phyloP scores from a whole-genome alignment of 306 rosid genomes.

The Malus sylvestris region DNA sequence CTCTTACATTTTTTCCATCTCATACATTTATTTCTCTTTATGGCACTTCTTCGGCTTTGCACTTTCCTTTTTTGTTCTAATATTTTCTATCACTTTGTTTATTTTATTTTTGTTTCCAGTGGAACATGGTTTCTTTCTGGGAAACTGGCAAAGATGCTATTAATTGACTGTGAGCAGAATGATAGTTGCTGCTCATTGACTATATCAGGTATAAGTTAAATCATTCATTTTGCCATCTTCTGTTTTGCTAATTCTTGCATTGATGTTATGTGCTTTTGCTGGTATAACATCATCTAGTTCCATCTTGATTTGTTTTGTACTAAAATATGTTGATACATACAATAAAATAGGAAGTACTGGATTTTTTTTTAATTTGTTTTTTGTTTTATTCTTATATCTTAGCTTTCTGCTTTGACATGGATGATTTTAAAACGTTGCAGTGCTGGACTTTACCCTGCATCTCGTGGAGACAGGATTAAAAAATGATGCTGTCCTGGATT shows the following conservation, averaged over 20 bases:
- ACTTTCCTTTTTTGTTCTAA: neutral
- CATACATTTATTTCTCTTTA: neutral
- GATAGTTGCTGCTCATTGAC: conserved; percentile 55
- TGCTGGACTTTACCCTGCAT: conserved; percentile 78
- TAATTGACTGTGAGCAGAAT: conserved; percentile 76
- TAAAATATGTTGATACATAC: neutral
- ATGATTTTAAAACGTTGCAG: conserved; percentile 49
- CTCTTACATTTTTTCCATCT: no score
- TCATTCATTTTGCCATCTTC: conserved; percentile 9
- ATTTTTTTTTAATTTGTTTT: neutral
- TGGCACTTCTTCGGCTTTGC: neutral
- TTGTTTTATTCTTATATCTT: neutral
- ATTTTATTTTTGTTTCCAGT: conserved; percentile 25
- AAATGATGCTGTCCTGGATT: conserved; percentile 67
- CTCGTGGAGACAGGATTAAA: conserved; percentile 79
- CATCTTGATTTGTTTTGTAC: conserved; percentile 2
- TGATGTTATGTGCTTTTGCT: neutral
- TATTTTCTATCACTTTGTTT: conserved; percentile 5
- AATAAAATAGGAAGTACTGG: neutral
- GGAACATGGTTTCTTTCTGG: conserved; percentile 87
- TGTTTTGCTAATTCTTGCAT: neutral
- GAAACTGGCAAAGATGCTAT: conserved; percentile 70
- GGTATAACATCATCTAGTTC: neutral
- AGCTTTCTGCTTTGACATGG: conserved; percentile 9
- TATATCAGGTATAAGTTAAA: conserved; percentile 45